Base-by-base conservation (phyloP, 139 green algal genomes). In the Klebsormidium nitens region DNA sequence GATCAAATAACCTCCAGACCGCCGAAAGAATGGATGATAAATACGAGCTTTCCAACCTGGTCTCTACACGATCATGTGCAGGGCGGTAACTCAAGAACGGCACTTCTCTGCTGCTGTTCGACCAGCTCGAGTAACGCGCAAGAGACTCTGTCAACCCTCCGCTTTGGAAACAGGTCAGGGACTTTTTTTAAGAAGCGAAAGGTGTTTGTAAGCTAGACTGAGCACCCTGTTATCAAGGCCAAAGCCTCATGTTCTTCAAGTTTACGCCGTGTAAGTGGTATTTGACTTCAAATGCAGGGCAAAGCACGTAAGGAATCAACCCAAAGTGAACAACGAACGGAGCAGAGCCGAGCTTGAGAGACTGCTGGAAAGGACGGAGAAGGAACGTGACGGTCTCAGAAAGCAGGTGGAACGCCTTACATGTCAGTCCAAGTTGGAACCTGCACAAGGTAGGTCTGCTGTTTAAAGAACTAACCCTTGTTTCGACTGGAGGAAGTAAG, bases 251-350 rank as follows among this genome's bases (percentile, higher is more conserved):
- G n/a, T 5, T 63, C n/a, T 26, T 42, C 47, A 63, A 63, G 11
- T 14, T 31, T 34, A 31, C n/a, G 55, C 26, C 55, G 26, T 19
- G 2, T 63, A 32, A 52, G 28, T 50, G 64, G 23, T 32, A 34
- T 26, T 49, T 31, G 91, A 89, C 23, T 91, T 93, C 80, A 82
- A 89, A 14, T 91, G 91, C 81, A 83, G 93, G 1, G 93, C 93
- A 66, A 97, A 97, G 82, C 87, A 86, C 76, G 93, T 98, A 75
- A 88, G 88, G 75, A 98, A 97, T 83, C 75, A 88, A 68, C 90
- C 88, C 19, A 78, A 84, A 26, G 87, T 96, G n/a, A 98, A 98
- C 73, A 90, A 95, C 84, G 89, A 97, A 38, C 59, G 60, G 29
- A 23, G 23, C 14, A 26, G 46, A 29, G 39, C 17, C 26, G 29